Evolutionary conservation across 1,284 basidiomycete genomes (phyloP), one percentile per base, ranked within the genome.

Genomic region (Trichosporon coremiiforme): DNA sequence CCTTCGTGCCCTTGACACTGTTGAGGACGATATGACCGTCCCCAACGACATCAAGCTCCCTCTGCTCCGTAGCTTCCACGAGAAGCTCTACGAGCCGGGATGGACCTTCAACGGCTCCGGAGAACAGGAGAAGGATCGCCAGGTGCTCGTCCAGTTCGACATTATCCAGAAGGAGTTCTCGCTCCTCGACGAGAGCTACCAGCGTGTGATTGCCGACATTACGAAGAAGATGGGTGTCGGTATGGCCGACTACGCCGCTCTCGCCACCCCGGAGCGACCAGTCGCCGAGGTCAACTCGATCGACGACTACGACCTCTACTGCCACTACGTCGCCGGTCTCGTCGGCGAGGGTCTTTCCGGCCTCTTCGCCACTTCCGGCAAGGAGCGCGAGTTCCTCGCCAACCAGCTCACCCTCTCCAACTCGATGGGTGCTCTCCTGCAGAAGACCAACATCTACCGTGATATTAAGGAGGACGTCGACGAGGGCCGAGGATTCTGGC

Each of bases 1-100:
- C 4, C 88, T 99, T 6, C 89, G 96, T 31, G 96, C 89, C 0
- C 86, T 99, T 36, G 97, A 99, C 84, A 99, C 97, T 12, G 88
- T 99, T 71, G 96, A 99, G 83, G 96, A 99, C 82, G 96, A 99
- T 85, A 99, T 98, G 95, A 93, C 95, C 2, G 89, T 99, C 70
- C 87, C 92, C 1, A 91, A 95, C 82, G 86, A 89, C 12, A 84
- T 90, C 75, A 99, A 99, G 82, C 91, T 96, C 70, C 91, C 92
- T 10, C 79, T 98, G 15, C 87, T 99, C 47, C 89, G 93, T 55
- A 85, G 89, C 15, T 96, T 98, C 84, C 90, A 97, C 85, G 85
- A 90, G 77, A 89, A 91, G 75, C 90, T 93, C 12, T 85, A 92
- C 31, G 89, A 90, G 20, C 90, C 91, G 0, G 95, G 94, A 20